These are phyloP conservation scores for Nowakowskiella sp. DNA, from an alignment of 192 early-diverging fungal genomes.

Conservation along the genomic window DNA sequence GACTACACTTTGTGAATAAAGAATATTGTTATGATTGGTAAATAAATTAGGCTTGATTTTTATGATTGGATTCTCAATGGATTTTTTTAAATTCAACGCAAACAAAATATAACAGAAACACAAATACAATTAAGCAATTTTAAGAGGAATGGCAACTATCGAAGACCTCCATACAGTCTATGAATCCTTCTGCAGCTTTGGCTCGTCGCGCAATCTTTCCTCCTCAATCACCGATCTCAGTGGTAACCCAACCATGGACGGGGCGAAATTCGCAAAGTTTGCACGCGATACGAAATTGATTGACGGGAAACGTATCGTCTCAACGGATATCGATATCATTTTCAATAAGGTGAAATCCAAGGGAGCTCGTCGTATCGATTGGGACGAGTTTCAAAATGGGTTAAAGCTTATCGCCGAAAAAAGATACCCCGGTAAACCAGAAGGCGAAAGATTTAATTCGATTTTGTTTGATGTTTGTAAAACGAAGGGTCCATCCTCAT, in stretches of 20 bases:
- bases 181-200: slow-evolving; percentile 34
- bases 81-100: too few species aligned
- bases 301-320: slow-evolving; percentile 30
- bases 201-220: slow-evolving; percentile 24
- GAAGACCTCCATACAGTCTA: slow-evolving; percentile 25
- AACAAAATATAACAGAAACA: too few species aligned
- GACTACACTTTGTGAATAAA: too few species aligned
- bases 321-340: slow-evolving; percentile 46
- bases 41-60: too few species aligned
- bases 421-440: slow-evolving; percentile 29
- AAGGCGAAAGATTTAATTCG: slow-evolving; percentile 23
- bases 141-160: too few species aligned
- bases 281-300: slow-evolving; percentile 36
- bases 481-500: too few species aligned
- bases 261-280: slow-evolving; percentile 42
- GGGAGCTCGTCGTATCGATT: slow-evolving; percentile 34
- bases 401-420: slow-evolving; percentile 30
- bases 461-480: too few species aligned
- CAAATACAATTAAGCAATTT: too few species aligned
- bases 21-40: too few species aligned
- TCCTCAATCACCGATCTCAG: slow-evolving; percentile 9
- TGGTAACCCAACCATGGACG: slow-evolving; percentile 34
- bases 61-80: too few species aligned
- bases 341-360: slow-evolving; percentile 49
- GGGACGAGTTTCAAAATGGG: slow-evolving; percentile 27